Evolutionary conservation across 1,284 basidiomycete genomes (phyloP).

Genomic region (Apiotrichum gamsii): DNA sequence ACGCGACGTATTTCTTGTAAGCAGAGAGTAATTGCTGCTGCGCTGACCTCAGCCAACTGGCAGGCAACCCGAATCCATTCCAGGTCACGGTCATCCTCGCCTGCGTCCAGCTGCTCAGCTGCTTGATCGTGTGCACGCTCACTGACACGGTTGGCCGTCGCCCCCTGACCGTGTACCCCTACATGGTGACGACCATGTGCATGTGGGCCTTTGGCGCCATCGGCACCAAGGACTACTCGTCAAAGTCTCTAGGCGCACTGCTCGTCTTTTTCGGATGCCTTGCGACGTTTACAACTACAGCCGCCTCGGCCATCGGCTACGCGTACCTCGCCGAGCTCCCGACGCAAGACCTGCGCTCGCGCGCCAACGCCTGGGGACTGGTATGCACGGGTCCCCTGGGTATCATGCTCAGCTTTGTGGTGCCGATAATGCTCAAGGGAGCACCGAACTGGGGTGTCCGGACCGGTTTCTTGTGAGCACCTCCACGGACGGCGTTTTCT

Average conservation of each 20-base stretch:
- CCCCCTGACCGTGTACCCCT: conserved; percentile 25
- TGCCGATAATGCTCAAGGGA: conserved; percentile 11
- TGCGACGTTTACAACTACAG: conserved; percentile 20
- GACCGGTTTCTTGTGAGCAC: conserved; percentile 13
- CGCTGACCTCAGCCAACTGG: conserved; percentile 20
- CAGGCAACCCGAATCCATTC: conserved; percentile 31
- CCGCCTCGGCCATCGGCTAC: conserved; percentile 19
- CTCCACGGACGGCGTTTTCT: neutral
- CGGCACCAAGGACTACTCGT: conserved; percentile 21
- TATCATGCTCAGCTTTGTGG: conserved; percentile 18
- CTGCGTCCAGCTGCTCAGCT: conserved; percentile 22
- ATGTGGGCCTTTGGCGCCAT: conserved; percentile 5
- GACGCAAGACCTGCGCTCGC: conserved; percentile 21
- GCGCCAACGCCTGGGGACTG: conserved; percentile 21
- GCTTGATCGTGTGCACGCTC: conserved; percentile 10
- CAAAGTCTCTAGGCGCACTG: conserved; percentile 20
- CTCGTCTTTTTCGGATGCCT: conserved; percentile 25
- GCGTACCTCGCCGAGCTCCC: conserved; percentile 25
- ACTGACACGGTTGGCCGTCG: conserved; percentile 27
- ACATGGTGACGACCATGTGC: conserved; percentile 13
- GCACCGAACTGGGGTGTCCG: conserved; percentile 11
- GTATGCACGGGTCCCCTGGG: conserved; percentile 18
- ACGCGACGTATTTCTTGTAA: conserved; percentile 26
- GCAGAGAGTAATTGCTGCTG: neutral
- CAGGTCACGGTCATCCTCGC: conserved; percentile 32